Conservation (phyloP, 192 early-diverging fungal genomes). For the Thoreauomyces humboldtii region DNA sequence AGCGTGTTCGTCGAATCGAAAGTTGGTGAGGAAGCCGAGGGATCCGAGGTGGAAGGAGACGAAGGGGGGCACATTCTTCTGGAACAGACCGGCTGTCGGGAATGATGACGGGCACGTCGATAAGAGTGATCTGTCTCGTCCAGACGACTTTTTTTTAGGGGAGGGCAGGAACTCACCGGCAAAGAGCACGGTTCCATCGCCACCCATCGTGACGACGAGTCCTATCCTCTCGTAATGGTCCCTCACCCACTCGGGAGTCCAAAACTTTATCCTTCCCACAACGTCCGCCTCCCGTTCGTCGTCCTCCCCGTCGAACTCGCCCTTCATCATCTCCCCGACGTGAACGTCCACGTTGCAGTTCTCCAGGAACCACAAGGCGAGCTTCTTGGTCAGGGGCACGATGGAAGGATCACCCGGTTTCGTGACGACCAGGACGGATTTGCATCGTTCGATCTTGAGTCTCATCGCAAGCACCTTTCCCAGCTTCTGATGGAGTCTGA, state of each 20-base stretch:
- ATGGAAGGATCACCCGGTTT: slow-evolving; percentile 2
- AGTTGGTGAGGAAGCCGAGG: slow-evolving; percentile 92
- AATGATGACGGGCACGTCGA: background rate
- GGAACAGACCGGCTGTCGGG: slow-evolving; percentile 36
- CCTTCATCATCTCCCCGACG: background rate
- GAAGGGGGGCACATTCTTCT: slow-evolving; percentile 84
- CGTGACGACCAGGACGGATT: slow-evolving; percentile 4
- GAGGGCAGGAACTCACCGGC: slow-evolving; percentile 62
- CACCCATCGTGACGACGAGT: slow-evolving; percentile 90
- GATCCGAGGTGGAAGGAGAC: slow-evolving; percentile 92
- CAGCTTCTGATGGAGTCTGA: slow-evolving; percentile 21
- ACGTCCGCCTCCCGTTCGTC: background rate
- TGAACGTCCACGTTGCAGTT: background rate
- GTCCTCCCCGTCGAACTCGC: background rate
- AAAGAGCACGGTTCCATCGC: slow-evolving; percentile 94
- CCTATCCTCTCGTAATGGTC: slow-evolving; percentile 72
- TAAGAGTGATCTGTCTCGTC: background rate
- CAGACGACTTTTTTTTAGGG: background rate
- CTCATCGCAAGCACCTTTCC: slow-evolving; percentile 14
- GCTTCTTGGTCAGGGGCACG: background rate
- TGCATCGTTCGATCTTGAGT: background rate
- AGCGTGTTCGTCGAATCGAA: slow-evolving; percentile 65
- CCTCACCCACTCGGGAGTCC: slow-evolving; percentile 74
- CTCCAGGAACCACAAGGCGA: background rate
- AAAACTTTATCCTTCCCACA: slow-evolving; percentile 29